Evolutionary conservation across 441 rosid species (phyloP), one percentile per base, ranked within the genome.

Genomic region (Kokia cookei): DNA sequence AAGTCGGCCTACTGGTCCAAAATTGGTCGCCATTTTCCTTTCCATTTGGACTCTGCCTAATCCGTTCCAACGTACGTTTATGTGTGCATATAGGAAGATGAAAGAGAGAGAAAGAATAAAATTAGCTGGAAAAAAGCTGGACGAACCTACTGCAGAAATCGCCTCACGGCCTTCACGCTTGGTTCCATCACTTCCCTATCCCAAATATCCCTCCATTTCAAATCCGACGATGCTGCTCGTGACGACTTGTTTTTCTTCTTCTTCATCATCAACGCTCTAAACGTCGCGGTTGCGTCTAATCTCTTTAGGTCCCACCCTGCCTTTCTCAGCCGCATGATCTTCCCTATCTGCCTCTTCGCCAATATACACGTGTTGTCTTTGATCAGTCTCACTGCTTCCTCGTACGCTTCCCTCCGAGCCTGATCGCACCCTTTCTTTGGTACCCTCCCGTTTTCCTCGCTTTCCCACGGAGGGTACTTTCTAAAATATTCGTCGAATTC

Each of bases 271-370:
- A 77, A 75, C 64, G 75, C 84, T 71, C 29, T 68, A 73, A 93
- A 86, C 76, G 92, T 78, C 82, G 81, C 84, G 84, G 96, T 90
- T 17, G 92, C 94, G 53, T 93, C 96, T n/a, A 93, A 76, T 58
- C 86, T 87, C n/a, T 79, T 69, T 37, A 93, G 80, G 62, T 88
- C 87, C 98, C 98, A 93, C 22, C 96, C 97, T 0, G 75, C 87
- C 2, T 57, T 59, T 59, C 72, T 84, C 75, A 94, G 79, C 75
- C 76, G 85, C 72, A 70, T 10, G 48, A 94, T 92, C 85, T 94
- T 94, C 66, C 75, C 81, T 1, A 84, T 69, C 82, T 94, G 98
- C 76, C 90, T 86, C 75, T 81, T 84, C 54, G 96, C 98, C 9
- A 94, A 81, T 79, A 40, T 80, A 85, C 89, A 79, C 84, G 98